Conservation (phyloP, 2,329 filamentous ascomycete species). For the Cercospora beticola region DNA sequence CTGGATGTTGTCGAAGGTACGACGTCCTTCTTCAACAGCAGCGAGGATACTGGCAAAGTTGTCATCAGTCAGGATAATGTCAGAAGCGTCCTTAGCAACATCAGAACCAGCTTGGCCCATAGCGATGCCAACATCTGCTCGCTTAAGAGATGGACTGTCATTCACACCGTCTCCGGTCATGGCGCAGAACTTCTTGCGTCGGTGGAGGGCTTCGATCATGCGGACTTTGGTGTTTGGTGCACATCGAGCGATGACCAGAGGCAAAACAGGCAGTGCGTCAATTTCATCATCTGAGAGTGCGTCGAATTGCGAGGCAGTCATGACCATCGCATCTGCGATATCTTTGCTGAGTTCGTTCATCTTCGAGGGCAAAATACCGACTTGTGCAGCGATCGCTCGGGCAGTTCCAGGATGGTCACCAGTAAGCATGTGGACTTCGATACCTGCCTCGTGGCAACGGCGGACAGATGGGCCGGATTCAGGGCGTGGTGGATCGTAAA, state of each 20-base stretch:
- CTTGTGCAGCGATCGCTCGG: constrained; percentile 73
- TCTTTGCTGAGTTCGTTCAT: constrained; percentile 59
- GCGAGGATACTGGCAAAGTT: constrained; percentile 85
- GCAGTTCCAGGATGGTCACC: constrained; percentile 80
- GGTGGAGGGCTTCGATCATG: constrained; percentile 85
- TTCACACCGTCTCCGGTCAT: constrained; percentile 92
- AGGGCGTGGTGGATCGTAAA: constrained; percentile 81
- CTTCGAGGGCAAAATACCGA: constrained; percentile 69
- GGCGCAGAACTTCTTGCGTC: constrained; percentile 72
- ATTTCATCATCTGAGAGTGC: constrained; percentile 72
- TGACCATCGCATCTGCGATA: constrained; percentile 68
- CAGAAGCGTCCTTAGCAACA: constrained; percentile 77
- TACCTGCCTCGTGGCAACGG: constrained; percentile 70
- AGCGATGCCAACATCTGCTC: constrained; percentile 81
- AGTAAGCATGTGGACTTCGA: constrained; percentile 80
- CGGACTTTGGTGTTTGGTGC: constrained; percentile 83
- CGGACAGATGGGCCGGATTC: constrained; percentile 73
- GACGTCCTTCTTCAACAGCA: constrained; percentile 76
- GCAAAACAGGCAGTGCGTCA: constrained; percentile 69
- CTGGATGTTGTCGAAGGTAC: constrained; percentile 87
- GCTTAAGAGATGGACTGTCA: constrained; percentile 76
- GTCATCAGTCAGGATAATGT: constrained; percentile 85
- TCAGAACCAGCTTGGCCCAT: constrained; percentile 85
- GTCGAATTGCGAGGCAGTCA: constrained; percentile 62
- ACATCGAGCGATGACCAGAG: constrained; percentile 79